phyloP scores from a whole-genome alignment of 495 filamentous ascomycete species.

The Peziza echinospora region DNA sequence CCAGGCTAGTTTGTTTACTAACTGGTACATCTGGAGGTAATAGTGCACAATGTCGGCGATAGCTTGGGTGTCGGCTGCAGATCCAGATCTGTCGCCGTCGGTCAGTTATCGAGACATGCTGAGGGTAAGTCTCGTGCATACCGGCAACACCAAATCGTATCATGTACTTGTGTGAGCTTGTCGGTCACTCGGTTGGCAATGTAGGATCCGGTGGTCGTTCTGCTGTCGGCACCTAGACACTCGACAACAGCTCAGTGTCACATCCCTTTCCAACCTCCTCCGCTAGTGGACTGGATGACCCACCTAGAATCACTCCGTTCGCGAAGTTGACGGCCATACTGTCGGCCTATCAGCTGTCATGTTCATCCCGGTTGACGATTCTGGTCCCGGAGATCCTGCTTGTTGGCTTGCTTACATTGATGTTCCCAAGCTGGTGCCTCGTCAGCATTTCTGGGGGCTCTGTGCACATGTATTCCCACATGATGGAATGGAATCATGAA shows the following conservation, averaged over 20 bases:
- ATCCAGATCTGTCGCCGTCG: constrained; percentile 45
- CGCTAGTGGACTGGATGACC: too few relatives aligned
- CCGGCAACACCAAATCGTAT: constrained; percentile 98
- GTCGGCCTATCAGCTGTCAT: constrained; percentile 8
- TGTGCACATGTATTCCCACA: too few relatives aligned
- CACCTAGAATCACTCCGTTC: constrained; percentile 81
- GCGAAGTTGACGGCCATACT: constrained; percentile 94
- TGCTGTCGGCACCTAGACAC: constrained; percentile 73
- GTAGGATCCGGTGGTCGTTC: constrained; percentile 96
- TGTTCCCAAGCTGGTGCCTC: constrained; percentile 89
- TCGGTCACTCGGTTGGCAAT: constrained; percentile 98
- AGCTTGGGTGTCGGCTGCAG: constrained; percentile 91
- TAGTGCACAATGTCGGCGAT: constrained; percentile 95
- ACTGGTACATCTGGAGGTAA: constrained; percentile 70
- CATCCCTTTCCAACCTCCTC: background rate
- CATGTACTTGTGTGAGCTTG: constrained; percentile 94
- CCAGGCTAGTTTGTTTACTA: background rate
- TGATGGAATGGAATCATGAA: background rate
- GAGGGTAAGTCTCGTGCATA: constrained; percentile 2
- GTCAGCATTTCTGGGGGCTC: too few relatives aligned
- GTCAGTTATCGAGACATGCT: background rate
- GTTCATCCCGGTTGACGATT: too few relatives aligned
- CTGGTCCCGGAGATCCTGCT: background rate
- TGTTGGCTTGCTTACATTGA: constrained; percentile 55
- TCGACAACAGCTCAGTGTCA: background rate